These are phyloP conservation scores for Populus nigra DNA, from an alignment of 345 rosid genomes.

Conservation along the genomic window DNA sequence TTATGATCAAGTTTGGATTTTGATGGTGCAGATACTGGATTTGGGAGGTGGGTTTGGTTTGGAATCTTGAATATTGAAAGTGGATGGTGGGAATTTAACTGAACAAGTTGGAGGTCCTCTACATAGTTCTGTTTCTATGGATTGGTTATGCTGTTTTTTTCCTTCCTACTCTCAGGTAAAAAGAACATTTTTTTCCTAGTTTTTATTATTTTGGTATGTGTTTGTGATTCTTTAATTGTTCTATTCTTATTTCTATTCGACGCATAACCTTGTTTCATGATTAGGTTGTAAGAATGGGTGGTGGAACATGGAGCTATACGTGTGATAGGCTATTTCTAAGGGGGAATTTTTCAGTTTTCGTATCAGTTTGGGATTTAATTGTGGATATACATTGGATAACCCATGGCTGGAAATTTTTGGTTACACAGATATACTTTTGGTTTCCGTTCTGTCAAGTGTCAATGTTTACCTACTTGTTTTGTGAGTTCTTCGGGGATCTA, in stretches of 20 bases:
- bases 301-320: neutral
- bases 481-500: neutral
- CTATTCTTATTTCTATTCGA: neutral
- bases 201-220: neutral
- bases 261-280: neutral
- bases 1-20: constrained; percentile 19
- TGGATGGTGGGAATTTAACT: constrained; percentile 27
- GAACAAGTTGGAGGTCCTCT: constrained; percentile 11
- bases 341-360: neutral
- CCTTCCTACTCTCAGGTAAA: constrained; percentile 36
- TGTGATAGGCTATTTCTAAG: neutral
- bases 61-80: constrained; percentile 12
- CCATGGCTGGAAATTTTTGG: neutral
- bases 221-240: constrained; percentile 1
- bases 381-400: neutral
- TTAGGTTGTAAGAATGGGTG: neutral
- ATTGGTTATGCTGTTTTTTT: constrained; percentile 40
- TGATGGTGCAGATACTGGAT: constrained; percentile 27
- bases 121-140: constrained; percentile 33
- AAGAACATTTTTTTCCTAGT: neutral
- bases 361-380: constrained; percentile 11
- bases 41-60: constrained; percentile 18
- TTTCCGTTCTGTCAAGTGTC: constrained; percentile 1
- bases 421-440: neutral
- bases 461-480: neutral